Evolutionary conservation across 2,329 filamentous ascomycete genomes (phyloP).

Genomic region (Colletotrichum sp.): DNA sequence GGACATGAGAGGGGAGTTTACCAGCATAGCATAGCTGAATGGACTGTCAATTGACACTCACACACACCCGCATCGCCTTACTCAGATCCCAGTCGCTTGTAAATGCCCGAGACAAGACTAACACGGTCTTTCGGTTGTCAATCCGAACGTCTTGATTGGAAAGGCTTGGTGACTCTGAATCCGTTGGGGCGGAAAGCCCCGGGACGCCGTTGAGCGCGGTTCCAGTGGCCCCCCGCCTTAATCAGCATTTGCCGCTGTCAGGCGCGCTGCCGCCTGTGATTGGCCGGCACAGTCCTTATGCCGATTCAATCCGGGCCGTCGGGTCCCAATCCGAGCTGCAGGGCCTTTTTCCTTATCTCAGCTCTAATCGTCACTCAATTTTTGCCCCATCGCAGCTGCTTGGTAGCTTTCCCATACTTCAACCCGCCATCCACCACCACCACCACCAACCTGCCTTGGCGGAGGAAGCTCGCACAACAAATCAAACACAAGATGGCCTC

Average conservation of each 20-base stretch:
- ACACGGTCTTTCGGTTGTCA: neutral
- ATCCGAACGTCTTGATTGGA: constrained; percentile 8
- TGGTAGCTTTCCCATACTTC: neutral
- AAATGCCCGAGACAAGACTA: neutral
- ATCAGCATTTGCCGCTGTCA: constrained; percentile 5
- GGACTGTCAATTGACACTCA: neutral
- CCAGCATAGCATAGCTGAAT: constrained; percentile 7
- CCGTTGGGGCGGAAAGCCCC: constrained; percentile 19
- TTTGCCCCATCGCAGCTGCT: constrained; percentile 7
- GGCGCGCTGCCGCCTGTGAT: neutral
- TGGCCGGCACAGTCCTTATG: neutral
- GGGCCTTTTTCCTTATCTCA: constrained; percentile 1
- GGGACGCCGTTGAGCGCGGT: neutral
- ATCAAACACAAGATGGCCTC: constrained; percentile 38
- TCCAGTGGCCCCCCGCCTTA: neutral
- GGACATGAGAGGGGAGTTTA: neutral
- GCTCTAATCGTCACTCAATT: constrained; percentile 1
- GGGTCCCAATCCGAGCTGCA: constrained; percentile 6
- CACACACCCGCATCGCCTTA: neutral
- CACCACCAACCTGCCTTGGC: neutral
- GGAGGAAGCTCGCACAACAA: neutral
- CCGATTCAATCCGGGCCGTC: constrained; percentile 23
- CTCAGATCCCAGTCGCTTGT: neutral
- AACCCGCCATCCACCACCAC: neutral
- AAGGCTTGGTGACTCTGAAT: neutral